These are phyloP conservation scores for Alnus glutinosa DNA, from an alignment of 306 rosid genomes.

Conservation along the genomic window DNA sequence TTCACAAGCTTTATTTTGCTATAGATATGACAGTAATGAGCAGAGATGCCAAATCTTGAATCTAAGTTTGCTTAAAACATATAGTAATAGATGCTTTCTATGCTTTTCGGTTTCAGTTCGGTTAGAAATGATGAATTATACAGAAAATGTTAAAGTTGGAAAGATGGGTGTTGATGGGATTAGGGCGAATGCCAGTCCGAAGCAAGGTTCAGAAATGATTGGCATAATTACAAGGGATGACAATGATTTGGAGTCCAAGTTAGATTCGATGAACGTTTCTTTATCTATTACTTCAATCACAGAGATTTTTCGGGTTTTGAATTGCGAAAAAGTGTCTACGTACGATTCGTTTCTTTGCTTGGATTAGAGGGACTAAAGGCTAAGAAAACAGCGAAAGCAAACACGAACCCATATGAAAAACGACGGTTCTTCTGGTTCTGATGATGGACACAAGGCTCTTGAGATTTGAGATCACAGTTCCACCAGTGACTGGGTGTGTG, in stretches of 20 bases:
- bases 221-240: slow-evolving; percentile 42
- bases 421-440: slow-evolving; percentile 57
- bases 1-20: slow-evolving; percentile 15
- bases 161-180: slow-evolving; percentile 10
- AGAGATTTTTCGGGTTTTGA: slow-evolving; percentile 43
- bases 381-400: slow-evolving; percentile 67
- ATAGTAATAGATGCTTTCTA: slow-evolving; percentile 24
- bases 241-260: slow-evolving; percentile 44
- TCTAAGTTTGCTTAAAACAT: slow-evolving; percentile 6
- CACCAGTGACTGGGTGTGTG: slow-evolving; percentile 44
- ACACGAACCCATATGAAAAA: slow-evolving; percentile 62
- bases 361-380: slow-evolving; percentile 59
- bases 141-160: not conserved
- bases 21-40: not conserved
- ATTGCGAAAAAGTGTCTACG: slow-evolving; percentile 44
- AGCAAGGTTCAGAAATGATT: slow-evolving; percentile 49
- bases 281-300: slow-evolving; percentile 36
- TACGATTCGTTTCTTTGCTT: slow-evolving; percentile 56
- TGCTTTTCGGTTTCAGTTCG: slow-evolving; percentile 28
- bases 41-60: not conserved
- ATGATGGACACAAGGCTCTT: slow-evolving; percentile 54
- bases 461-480: slow-evolving; percentile 49
- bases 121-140: not conserved
- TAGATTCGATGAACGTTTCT: slow-evolving; percentile 44
- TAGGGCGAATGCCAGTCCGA: slow-evolving; percentile 22